Evolutionary conservation across 2,329 filamentous ascomycete genomes (phyloP).

Genomic region (Cladosporium halotolerans): DNA sequence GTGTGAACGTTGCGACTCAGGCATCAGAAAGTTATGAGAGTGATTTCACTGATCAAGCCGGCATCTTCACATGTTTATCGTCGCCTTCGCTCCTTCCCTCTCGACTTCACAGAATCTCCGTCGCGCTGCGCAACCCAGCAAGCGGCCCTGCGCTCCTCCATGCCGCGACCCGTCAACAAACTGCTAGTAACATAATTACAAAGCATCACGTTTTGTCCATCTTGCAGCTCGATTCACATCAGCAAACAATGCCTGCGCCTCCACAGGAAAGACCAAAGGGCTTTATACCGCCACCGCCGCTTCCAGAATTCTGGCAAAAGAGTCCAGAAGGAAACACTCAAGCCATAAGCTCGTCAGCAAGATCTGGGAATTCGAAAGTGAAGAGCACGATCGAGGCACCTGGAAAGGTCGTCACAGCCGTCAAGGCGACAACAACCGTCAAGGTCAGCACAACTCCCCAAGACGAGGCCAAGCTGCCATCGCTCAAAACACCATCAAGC

Average conservation of each 20-base stretch:
- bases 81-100: background rate
- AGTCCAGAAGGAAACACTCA: constrained; percentile 4
- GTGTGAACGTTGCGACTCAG: too few relatives aligned
- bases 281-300: constrained; percentile 23
- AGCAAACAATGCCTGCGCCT: constrained; percentile 9
- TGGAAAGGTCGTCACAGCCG: background rate
- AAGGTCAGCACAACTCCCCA: background rate
- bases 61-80: background rate
- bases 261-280: constrained; percentile 3
- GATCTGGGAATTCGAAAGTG: too few relatives aligned
- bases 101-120: background rate
- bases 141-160: too few relatives aligned
- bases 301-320: constrained; percentile 22
- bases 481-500: background rate
- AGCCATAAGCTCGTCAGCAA: constrained; percentile 7
- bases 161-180: too few relatives aligned
- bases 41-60: background rate
- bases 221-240: background rate
- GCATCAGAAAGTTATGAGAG: too few relatives aligned
- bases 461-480: background rate
- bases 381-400: too few relatives aligned
- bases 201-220: background rate
- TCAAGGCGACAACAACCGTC: background rate
- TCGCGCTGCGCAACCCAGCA: too few relatives aligned
- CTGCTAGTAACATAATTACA: background rate